phyloP scores from a whole-genome alignment of 106 monocot genomes.

The Dendrobium nobile region DNA sequence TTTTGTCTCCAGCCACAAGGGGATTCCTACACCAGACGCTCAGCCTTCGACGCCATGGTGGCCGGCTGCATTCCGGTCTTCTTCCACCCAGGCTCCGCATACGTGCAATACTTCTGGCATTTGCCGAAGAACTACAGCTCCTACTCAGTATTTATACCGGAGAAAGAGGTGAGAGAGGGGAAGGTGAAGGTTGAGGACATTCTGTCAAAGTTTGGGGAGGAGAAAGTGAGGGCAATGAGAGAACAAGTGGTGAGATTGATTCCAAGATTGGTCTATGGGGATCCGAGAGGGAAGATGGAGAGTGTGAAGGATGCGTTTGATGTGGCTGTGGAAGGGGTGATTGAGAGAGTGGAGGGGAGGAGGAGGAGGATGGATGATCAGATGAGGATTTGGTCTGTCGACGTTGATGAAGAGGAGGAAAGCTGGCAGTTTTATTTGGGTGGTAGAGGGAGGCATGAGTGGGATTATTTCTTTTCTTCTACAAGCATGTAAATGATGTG shows the following conservation, averaged over 20 bases:
- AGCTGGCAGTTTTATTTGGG: constrained; percentile 14
- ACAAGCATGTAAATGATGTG: not conserved
- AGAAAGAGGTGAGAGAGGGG: constrained; percentile 46
- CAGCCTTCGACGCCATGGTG: constrained; percentile 56
- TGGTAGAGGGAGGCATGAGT: constrained; percentile 15
- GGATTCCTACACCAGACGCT: constrained; percentile 61
- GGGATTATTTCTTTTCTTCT: constrained; percentile 23
- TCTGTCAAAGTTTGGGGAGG: constrained; percentile 20
- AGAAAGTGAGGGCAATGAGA: constrained; percentile 43
- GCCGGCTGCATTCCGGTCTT: constrained; percentile 73
- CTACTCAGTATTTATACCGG: constrained; percentile 59
- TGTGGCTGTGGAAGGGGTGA: constrained; percentile 51
- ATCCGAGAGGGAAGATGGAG: constrained; percentile 16
- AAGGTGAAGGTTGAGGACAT: constrained; percentile 40
- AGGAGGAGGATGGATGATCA: not conserved
- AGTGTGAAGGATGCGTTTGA: constrained; percentile 59
- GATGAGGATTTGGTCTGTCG: too few relatives aligned
- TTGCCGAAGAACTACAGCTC: constrained; percentile 26
- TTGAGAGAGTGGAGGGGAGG: constrained; percentile 25
- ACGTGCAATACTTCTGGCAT: constrained; percentile 59
- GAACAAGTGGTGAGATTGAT: constrained; percentile 39
- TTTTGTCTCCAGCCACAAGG: constrained; percentile 70
- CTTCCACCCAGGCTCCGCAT: constrained; percentile 55
- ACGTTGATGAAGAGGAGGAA: constrained; percentile 1
- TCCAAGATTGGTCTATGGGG: constrained; percentile 40